Evolutionary conservation across 768 basidiomycete genomes (phyloP).

Genomic region (Lactarius akahatsu): DNA sequence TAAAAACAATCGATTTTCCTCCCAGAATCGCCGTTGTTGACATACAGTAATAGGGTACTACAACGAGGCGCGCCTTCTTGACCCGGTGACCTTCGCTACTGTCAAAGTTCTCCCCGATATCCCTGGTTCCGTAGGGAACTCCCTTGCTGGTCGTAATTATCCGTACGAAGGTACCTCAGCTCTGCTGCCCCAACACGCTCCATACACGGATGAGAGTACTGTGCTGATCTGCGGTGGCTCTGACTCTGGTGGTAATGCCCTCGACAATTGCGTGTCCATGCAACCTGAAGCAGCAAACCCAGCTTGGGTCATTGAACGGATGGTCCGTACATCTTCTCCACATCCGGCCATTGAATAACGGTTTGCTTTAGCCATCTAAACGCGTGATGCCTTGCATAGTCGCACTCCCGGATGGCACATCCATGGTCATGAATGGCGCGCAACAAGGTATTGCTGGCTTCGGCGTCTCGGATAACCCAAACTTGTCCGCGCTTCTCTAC

Average conservation of each 20-base stretch:
- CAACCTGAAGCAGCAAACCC: constrained; percentile 61
- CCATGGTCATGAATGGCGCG: constrained; percentile 75
- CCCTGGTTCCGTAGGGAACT: constrained; percentile 70
- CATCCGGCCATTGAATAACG: not conserved
- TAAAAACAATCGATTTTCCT: not conserved
- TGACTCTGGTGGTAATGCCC: constrained; percentile 48
- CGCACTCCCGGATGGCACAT: constrained; percentile 70
- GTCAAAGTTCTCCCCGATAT: constrained; percentile 62
- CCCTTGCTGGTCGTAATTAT: constrained; percentile 73
- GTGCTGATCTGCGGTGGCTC: constrained; percentile 78
- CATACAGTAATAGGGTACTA: constrained; percentile 54
- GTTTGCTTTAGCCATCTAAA: constrained; percentile 50
- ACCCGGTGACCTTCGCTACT: constrained; percentile 64
- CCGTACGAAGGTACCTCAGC: constrained; percentile 72
- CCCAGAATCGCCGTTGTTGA: not conserved
- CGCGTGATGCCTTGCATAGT: constrained; percentile 79
- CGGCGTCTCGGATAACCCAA: constrained; percentile 62
- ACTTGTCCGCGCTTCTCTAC: constrained; percentile 66
- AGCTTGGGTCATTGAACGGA: constrained; percentile 72
- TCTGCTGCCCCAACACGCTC: constrained; percentile 65
- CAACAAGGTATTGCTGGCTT: constrained; percentile 71
- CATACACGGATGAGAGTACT: constrained; percentile 71
- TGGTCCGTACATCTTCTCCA: constrained; percentile 48
- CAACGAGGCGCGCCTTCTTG: constrained; percentile 76
- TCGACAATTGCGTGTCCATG: constrained; percentile 73